Conservation (phyloP, 108 stramenopile genomes). For the Nitzschia sp. region DNA sequence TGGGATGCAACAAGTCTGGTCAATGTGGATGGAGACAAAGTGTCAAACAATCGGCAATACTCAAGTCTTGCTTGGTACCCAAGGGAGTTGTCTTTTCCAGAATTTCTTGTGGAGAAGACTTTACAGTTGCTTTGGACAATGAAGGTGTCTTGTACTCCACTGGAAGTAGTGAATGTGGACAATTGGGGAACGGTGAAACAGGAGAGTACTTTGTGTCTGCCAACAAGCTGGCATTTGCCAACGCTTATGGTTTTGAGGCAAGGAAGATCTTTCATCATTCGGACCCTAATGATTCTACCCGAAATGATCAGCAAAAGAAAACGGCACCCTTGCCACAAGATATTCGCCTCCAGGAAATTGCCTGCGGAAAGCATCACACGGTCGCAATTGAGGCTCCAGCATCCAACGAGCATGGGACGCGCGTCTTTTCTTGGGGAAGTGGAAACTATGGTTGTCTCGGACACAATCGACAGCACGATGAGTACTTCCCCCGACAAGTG, state of each 20-base stretch:
- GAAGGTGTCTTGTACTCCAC: slow-evolving; percentile 74
- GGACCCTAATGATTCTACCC: slow-evolving; percentile 45
- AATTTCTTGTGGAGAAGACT: slow-evolving; percentile 84
- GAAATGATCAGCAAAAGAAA: slow-evolving; percentile 23
- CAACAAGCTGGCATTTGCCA: slow-evolving; percentile 74
- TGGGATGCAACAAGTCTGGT: slow-evolving; percentile 72
- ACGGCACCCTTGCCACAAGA: slow-evolving; percentile 45
- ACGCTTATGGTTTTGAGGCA: slow-evolving; percentile 59
- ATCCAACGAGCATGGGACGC: slow-evolving; percentile 30
- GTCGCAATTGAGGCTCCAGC: slow-evolving; percentile 75
- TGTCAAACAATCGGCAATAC: slow-evolving; percentile 26
- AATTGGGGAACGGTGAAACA: slow-evolving; percentile 85
- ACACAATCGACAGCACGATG: slow-evolving; percentile 80
- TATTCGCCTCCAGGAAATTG: slow-evolving; percentile 58
- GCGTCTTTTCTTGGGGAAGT: slow-evolving; percentile 82
- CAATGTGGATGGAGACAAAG: slow-evolving; percentile 69
- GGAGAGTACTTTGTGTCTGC: slow-evolving; percentile 87
- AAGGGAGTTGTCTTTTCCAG: slow-evolving; percentile 25
- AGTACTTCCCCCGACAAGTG: slow-evolving; percentile 74
- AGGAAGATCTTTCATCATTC: slow-evolving; percentile 58
- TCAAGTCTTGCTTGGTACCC: slow-evolving; percentile 22
- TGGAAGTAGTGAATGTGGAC: slow-evolving; percentile 81
- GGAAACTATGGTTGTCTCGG: slow-evolving; percentile 87
- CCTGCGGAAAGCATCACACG: slow-evolving; percentile 82
- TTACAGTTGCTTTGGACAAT: slow-evolving; percentile 71